Conservation (phyloP, 345 rosid genomes). For the Eucalyptus marginata region DNA sequence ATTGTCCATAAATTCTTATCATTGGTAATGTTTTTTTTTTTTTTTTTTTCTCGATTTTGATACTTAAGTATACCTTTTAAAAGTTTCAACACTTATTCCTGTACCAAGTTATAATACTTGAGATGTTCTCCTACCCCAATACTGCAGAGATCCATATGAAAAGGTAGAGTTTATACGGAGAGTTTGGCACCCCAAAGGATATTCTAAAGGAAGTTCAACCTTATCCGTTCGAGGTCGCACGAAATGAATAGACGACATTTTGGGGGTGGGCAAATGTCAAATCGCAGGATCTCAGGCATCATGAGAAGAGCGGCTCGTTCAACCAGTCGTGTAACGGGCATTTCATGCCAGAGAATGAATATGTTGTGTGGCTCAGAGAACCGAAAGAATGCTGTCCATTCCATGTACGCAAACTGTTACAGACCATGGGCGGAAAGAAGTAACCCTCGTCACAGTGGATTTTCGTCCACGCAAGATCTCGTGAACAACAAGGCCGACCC, state of each 20-base stretch:
- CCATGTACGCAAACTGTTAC: neutral
- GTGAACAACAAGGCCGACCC: constrained; percentile 80
- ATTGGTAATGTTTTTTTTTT: too few relatives aligned
- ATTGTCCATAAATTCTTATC: too few relatives aligned
- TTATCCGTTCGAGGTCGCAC: neutral
- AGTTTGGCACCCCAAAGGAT: neutral
- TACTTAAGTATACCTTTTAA: too few relatives aligned
- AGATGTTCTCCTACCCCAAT: too few relatives aligned
- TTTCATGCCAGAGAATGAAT: neutral
- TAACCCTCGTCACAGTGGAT: neutral
- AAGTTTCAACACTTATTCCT: too few relatives aligned
- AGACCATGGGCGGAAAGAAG: neutral
- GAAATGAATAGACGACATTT: neutral
- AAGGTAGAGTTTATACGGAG: neutral
- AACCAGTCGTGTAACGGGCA: neutral
- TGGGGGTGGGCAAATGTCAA: neutral
- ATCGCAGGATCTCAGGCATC: neutral
- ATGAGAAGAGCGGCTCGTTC: neutral
- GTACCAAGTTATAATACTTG: too few relatives aligned
- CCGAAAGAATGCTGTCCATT: neutral
- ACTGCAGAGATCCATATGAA: neutral
- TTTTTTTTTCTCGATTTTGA: too few relatives aligned
- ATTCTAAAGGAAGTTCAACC: neutral
- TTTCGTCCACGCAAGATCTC: constrained; percentile 22
- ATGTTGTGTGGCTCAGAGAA: neutral